phyloP scores from a whole-genome alignment of 345 rosid genomes.

The Schrenkiella parvula region DNA sequence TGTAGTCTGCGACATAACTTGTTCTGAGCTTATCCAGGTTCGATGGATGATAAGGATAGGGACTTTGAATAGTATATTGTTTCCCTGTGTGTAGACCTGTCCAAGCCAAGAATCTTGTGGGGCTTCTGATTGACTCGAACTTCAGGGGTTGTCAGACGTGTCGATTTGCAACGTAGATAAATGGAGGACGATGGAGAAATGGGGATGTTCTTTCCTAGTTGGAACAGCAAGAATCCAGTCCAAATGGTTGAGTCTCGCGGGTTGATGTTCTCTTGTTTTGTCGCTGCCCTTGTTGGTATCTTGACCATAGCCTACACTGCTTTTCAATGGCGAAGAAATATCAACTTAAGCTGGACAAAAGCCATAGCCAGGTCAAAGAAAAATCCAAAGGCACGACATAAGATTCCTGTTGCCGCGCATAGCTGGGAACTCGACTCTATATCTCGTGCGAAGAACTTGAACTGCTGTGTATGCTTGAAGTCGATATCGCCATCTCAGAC shows the following conservation, averaged over 20 bases:
- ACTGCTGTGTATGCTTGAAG: constrained; percentile 86
- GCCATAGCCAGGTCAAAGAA: constrained; percentile 90
- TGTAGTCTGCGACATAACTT: background rate
- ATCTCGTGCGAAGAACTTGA: constrained; percentile 75
- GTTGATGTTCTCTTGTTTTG: constrained; percentile 55
- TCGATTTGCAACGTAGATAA: background rate
- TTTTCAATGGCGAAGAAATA: constrained; percentile 94
- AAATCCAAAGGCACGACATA: constrained; percentile 81
- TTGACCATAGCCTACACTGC: constrained; percentile 84
- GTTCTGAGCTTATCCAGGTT: background rate
- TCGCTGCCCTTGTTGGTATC: constrained; percentile 79
- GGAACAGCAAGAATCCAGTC: constrained; percentile 47
- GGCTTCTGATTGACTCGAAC: background rate
- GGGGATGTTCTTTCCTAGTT: constrained; percentile 42
- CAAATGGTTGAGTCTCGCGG: constrained; percentile 54
- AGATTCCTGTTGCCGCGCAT: constrained; percentile 65
- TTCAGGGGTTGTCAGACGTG: background rate
- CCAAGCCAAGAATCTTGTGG: background rate
- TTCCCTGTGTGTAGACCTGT: background rate
- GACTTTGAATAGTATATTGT: background rate
- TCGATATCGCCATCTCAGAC: constrained; percentile 68
- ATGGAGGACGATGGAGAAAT: constrained; percentile 73
- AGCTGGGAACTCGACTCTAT: constrained; percentile 62
- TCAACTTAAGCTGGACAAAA: constrained; percentile 90
- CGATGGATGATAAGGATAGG: constrained; percentile 16